Evolutionary conservation across 495 filamentous ascomycete species (phyloP), one percentile per base, ranked within the genome.

Genomic region (Aspergillus bertholletiae): DNA sequence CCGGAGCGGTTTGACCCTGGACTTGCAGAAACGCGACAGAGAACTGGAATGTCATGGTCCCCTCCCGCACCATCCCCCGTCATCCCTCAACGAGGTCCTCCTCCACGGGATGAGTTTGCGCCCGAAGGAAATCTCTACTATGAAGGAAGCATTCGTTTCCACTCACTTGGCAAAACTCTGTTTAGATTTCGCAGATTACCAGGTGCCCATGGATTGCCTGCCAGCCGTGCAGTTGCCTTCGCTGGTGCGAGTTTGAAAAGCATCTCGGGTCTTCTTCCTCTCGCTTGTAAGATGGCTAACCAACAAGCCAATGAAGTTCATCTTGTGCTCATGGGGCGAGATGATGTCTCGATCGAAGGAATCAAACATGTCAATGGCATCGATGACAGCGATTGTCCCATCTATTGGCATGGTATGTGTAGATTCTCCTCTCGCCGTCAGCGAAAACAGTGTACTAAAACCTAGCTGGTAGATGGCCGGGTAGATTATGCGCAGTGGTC

Each of bases 121-220:
- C 27, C 58, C 17, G 46, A 60, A 7, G 41, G 53, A 18, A 47
- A 69, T 24, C 69, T 72, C 28, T 79, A 77, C 58, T 83, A 81
- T 57, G 75, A 80, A 54, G 85, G 82, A 7, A 69, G 70, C 11
- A 75, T 87, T 45, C 75, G 76, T 28, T 85, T 85, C 59, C 77
- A 78, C 56, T 54, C 75, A 23, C 64, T 88, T 46, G 75, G 75
- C 2, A 50, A 59, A 7, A 78, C 79, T 2, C 69, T 88, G 30
- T 75, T 79, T 50, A 32, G 68, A 67, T 43, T 64, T 60, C 39
- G 58, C 52, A 54, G 74, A 58, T 18, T 56, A 54, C 34, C 69
- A 7, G 64, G 58, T 27, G 61, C 66, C 17, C 39, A 59, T 32
- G 56, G 67, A n/a, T 59, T 46, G 47, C 9, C 28, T 49, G 34